Percentiles rank a stretch among this genome's conserved stretches.
Conservation (phyloP, 331 rosid genomes). For the Quercus tomentella region DNA sequence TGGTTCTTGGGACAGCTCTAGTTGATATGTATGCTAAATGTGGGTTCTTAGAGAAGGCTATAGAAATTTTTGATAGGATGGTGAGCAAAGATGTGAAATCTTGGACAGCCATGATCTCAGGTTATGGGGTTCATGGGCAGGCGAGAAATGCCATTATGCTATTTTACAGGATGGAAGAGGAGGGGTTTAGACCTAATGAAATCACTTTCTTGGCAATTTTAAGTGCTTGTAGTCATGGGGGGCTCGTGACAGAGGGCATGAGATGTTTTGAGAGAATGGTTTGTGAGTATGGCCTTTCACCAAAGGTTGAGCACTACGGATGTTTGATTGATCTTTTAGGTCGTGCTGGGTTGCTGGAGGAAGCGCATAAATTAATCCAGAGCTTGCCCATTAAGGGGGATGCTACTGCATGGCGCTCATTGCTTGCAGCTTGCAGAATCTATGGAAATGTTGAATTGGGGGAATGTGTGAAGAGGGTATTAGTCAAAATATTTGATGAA, state of each 20-base stretch:
- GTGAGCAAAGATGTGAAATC: conserved; percentile 59
- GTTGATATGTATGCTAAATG: conserved; percentile 67
- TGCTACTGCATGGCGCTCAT: conserved; percentile 62
- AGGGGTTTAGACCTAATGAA: conserved; percentile 56
- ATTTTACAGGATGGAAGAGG: conserved; percentile 49
- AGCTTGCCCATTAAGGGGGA: conserved; percentile 54
- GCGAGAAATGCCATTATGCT: conserved; percentile 40
- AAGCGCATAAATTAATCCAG: conserved; percentile 54
- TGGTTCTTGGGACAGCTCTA: conserved; percentile 65
- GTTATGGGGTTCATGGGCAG: conserved; percentile 61
- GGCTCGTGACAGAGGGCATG: conserved; percentile 55
- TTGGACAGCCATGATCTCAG: conserved; percentile 74
- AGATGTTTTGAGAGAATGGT: conserved; percentile 54
- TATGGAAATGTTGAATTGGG: conserved; percentile 55
- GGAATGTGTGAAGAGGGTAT: conserved; percentile 40
- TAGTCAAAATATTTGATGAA: conserved; percentile 32
- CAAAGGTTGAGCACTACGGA: conserved; percentile 64
- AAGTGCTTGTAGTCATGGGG: conserved; percentile 73
- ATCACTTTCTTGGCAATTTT: conserved; percentile 56
- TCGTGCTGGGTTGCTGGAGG: conserved; percentile 67
- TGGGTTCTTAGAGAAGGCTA: conserved; percentile 61
- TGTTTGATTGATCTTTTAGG: conserved; percentile 70
- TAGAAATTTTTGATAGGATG: conserved; percentile 46
- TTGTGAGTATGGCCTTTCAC: conserved; percentile 39
- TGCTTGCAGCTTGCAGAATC: conserved; percentile 68